Percentiles rank a stretch among this genome's conserved stretches.
These are phyloP conservation scores for Poterioochromonas sp. DNA, from an alignment of 352 stramenopile species.

Conservation along the genomic window DNA sequence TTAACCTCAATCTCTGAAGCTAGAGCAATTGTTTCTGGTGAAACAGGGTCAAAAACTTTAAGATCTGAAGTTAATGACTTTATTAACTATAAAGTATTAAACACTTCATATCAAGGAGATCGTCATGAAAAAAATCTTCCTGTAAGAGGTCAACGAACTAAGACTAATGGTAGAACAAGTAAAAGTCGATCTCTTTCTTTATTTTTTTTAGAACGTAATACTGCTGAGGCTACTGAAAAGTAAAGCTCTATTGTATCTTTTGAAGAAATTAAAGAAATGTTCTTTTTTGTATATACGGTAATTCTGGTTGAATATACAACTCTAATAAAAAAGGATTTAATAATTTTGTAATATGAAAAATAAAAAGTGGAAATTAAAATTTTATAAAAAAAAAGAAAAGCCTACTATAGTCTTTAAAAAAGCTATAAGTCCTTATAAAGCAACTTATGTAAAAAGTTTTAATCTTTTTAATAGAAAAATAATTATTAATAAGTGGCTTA, in stretches of 20 bases:
- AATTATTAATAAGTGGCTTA: slow-evolving; percentile 32
- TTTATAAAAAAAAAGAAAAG: slow-evolving; percentile 33
- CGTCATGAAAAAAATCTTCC: slow-evolving; percentile 22
- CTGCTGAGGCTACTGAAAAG: slow-evolving; percentile 29
- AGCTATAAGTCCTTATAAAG: slow-evolving; percentile 33
- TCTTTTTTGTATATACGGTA: slow-evolving; percentile 32
- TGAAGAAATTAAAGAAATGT: slow-evolving; percentile 32
- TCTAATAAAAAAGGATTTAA: slow-evolving; percentile 36
- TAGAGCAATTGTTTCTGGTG: slow-evolving; percentile 30
- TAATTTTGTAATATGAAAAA: slow-evolving; percentile 34
- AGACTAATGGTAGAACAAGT: slow-evolving; percentile 25
- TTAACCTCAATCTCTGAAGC: slow-evolving; percentile 30
- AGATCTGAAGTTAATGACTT: slow-evolving; percentile 25
- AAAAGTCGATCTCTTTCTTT: slow-evolving; percentile 21
- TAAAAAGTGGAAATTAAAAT: slow-evolving; percentile 32
- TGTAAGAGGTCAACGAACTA: slow-evolving; percentile 30
- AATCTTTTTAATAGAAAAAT: slow-evolving; percentile 33
- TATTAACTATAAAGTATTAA: slow-evolving; percentile 29
- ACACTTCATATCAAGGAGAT: slow-evolving; percentile 25
- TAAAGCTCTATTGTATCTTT: slow-evolving; percentile 32
- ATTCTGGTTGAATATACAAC: slow-evolving; percentile 31
- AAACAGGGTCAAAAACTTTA: slow-evolving; percentile 31
- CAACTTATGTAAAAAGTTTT: slow-evolving; percentile 32
- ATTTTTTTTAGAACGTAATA: slow-evolving; percentile 32
- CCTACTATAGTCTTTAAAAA: slow-evolving; percentile 32